phyloP scores from a whole-genome alignment of 352 stramenopile species.

The Phytophthora niederhauseri region DNA sequence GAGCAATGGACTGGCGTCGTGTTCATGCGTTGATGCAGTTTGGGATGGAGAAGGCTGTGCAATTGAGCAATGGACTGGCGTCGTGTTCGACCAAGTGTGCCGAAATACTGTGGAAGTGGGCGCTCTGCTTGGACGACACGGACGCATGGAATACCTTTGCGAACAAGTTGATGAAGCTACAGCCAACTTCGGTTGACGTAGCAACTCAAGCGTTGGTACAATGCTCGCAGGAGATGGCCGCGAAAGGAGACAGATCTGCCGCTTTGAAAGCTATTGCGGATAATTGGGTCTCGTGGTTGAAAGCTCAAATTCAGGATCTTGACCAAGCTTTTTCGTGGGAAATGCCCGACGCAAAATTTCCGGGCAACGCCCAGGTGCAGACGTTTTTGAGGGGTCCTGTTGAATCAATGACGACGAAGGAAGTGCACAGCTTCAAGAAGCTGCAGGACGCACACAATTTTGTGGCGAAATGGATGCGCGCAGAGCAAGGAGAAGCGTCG shows the following conservation, averaged over 20 bases:
- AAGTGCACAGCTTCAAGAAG: neutral
- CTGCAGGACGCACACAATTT: no score
- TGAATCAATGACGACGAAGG: neutral
- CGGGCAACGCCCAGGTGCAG: neutral
- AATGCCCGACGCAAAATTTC: slow-evolving; percentile 12
- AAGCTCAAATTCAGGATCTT: slow-evolving; percentile 13
- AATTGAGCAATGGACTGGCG: neutral
- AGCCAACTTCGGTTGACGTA: neutral
- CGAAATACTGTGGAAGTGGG: slow-evolving; percentile 10
- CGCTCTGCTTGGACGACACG: slow-evolving; percentile 5
- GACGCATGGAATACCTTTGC: neutral
- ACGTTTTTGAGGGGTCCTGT: slow-evolving; percentile 9
- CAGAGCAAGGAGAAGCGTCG: neutral
- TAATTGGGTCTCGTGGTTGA: slow-evolving; percentile 10
- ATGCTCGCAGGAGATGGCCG: neutral
- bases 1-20: no score
- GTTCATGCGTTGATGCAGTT: neutral
- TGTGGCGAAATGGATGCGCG: no score
- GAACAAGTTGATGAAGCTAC: neutral
- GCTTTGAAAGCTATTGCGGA: slow-evolving; percentile 1
- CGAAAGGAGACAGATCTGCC: neutral
- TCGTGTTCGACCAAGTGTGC: slow-evolving; percentile 1
- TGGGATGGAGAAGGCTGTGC: neutral
- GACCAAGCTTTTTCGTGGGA: no score
- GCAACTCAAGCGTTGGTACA: slow-evolving; percentile 3